phyloP scores from a whole-genome alignment of 1,284 basidiomycete genomes.

The Ceratobasidium sp. region DNA sequence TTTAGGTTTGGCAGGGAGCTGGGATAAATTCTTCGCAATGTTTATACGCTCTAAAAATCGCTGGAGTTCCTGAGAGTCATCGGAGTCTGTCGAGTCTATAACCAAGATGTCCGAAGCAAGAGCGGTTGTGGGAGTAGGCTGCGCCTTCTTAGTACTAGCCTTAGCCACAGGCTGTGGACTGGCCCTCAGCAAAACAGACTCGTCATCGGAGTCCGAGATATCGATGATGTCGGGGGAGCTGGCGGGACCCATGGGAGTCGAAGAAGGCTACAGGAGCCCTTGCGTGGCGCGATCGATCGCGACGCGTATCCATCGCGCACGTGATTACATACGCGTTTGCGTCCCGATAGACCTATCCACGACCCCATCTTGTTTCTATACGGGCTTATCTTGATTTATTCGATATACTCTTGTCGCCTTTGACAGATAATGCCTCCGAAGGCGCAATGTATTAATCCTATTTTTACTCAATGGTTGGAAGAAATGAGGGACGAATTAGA shows the following conservation, averaged over 20 bases:
- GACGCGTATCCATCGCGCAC: slow-evolving; percentile 29
- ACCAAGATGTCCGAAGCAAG: slow-evolving; percentile 16
- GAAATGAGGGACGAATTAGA: slow-evolving; percentile 42
- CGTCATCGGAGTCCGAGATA: slow-evolving; percentile 29
- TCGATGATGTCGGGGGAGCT: slow-evolving; percentile 24
- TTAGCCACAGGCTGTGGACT: background rate
- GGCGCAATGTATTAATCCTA: slow-evolving; percentile 31
- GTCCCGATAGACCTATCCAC: slow-evolving; percentile 7
- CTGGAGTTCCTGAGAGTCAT: slow-evolving; percentile 3
- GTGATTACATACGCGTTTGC: slow-evolving; percentile 13
- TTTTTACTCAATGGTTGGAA: slow-evolving; percentile 33
- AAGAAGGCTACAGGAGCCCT: background rate
- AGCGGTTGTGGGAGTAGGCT: background rate
- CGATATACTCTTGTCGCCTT: background rate
- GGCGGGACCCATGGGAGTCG: slow-evolving; percentile 6
- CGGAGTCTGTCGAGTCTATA: slow-evolving; percentile 39
- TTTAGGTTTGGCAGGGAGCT: background rate
- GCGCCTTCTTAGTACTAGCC: background rate
- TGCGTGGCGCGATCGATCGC: slow-evolving; percentile 20
- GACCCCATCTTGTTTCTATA: background rate
- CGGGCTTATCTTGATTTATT: slow-evolving; percentile 2
- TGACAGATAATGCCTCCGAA: slow-evolving; percentile 18
- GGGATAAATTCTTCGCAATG: background rate
- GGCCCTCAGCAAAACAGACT: background rate
- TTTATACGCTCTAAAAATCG: background rate